A percentile compares a stretch with the other conserved stretches of the same genome.
Conservation (phyloP, 2,329 filamentous ascomycete genomes). For the Mycosphaerella arachidis region DNA sequence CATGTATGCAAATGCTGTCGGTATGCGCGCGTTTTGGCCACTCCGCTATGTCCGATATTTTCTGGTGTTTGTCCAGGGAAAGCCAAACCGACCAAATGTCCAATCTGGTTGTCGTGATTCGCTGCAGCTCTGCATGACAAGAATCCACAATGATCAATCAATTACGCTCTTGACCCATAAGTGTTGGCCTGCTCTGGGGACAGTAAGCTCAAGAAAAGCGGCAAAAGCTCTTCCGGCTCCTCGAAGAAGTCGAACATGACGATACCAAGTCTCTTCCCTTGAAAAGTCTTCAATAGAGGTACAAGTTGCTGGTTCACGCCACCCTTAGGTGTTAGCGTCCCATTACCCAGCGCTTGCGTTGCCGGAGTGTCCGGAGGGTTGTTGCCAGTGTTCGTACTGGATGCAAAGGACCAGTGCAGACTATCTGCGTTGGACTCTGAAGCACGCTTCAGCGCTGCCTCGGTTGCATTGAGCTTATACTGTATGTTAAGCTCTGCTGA, state of each 20-base stretch:
- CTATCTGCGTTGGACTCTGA: slow-evolving; percentile 29
- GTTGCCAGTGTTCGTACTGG: slow-evolving; percentile 40
- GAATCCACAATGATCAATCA: too few relatives aligned
- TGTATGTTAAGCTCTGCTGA: slow-evolving; percentile 38
- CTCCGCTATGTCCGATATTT: too few relatives aligned
- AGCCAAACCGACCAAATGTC: too few relatives aligned
- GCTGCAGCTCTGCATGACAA: too few relatives aligned
- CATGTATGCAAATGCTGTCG: too few relatives aligned
- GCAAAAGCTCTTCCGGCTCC: slow-evolving; percentile 40
- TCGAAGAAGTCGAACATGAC: slow-evolving; percentile 53
- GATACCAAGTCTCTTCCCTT: slow-evolving; percentile 47
- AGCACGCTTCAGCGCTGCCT: slow-evolving; percentile 38
- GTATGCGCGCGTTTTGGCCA: too few relatives aligned
- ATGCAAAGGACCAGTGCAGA: slow-evolving; percentile 49
- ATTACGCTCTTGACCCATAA: not conserved
- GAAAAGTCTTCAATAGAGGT: slow-evolving; percentile 34
- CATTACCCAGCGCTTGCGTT: slow-evolving; percentile 46
- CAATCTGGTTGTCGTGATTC: too few relatives aligned
- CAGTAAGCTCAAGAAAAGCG: slow-evolving; percentile 35
- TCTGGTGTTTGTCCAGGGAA: too few relatives aligned
- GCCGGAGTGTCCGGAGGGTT: slow-evolving; percentile 40
- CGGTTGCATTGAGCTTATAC: slow-evolving; percentile 44
- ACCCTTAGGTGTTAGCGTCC: slow-evolving; percentile 34
- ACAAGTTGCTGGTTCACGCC: slow-evolving; percentile 46
- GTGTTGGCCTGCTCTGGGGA: slow-evolving; percentile 14